These are phyloP conservation scores for Mortierella sp. DNA, from an alignment of 371 early-diverging fungal genomes.

Conservation along the genomic window DNA sequence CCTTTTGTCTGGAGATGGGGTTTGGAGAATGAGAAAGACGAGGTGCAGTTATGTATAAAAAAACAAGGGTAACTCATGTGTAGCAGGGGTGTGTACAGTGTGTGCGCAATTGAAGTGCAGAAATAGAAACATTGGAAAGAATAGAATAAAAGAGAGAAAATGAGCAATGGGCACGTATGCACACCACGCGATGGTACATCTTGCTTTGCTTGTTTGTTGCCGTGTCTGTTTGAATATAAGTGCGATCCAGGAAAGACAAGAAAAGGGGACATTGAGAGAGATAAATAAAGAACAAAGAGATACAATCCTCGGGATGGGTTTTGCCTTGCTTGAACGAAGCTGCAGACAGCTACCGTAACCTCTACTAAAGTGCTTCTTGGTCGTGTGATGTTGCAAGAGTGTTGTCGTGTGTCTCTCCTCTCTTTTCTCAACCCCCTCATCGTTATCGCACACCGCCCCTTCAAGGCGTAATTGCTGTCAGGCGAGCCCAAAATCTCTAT, in stretches of 20 bases:
- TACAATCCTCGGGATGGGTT: neutral
- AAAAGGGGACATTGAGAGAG: neutral
- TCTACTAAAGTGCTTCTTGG: neutral
- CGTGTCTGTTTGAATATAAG: neutral
- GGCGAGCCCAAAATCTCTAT: neutral
- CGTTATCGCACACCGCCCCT: neutral
- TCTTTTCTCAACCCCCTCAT: neutral
- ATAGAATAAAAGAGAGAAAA: neutral
- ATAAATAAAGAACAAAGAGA: neutral
- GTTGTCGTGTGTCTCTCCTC: neutral
- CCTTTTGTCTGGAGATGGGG: slow-evolving; percentile 4
- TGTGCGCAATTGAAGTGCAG: slow-evolving; percentile 9
- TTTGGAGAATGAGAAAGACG: too few relatives aligned
- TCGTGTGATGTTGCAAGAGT: slow-evolving; percentile 1
- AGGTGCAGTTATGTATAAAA: neutral
- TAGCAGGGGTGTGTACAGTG: neutral
- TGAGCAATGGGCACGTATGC: neutral
- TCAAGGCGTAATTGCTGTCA: neutral
- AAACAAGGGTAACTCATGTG: neutral
- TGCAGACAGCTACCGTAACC: neutral
- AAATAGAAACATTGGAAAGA: slow-evolving; percentile 4
- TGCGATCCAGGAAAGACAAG: slow-evolving; percentile 5
- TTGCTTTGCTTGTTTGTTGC: too few relatives aligned
- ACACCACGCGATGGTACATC: slow-evolving; percentile 6
- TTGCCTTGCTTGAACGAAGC: neutral